Base-by-base conservation (phyloP, 495 filamentous ascomycete genomes). In the Daldinia childiae region DNA sequence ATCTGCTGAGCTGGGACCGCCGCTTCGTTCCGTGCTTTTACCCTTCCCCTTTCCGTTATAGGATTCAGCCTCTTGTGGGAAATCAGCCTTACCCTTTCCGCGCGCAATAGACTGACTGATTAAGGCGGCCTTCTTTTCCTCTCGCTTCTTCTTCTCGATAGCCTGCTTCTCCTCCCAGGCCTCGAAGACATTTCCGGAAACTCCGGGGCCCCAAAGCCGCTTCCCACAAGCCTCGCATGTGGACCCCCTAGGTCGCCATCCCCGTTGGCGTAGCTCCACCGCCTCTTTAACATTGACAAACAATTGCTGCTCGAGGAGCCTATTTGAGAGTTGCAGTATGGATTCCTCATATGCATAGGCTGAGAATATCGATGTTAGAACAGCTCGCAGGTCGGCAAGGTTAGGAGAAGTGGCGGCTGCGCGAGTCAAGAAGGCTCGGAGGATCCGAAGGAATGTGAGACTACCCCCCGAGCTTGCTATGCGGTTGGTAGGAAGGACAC, bases 321-420 rank as follows among this genome's bases (percentile, higher is more conserved):
- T 87, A 78, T 94, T 95, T 11, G 96, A 92, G 14, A 99, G 88
- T 2, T 87, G 84, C 19, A 98, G 85, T 12, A 99, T 90, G 4
- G 91, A 92, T 73, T 92, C 90, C 77, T 98, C 96, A 77, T 97
- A 97, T 0, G 93, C 89, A 74, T 99, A 98, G 0, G 96, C 94
- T 1, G 95, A 90, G 79, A 99, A 99, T 51, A 99, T 93, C 6
- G 92, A 93, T 1, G 88, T 83, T 3, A 99, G 86, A 1, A 98
- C 94, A 45, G 88, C 85, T 26, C 96, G 90, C 12, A 99, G 84
- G 74, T 98, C 94, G 4, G 92, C 90, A 0, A 98, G 87, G 27
- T 91, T 95, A 0, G 95, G 93, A 2, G 95, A 97, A 27, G 91
- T 89, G 26, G 84, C 81, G 1, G 92, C 90, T 0, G 94, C 94